Conservation (phyloP, 2,329 filamentous ascomycete genomes). For the Pseudogymnoascus sp. region DNA sequence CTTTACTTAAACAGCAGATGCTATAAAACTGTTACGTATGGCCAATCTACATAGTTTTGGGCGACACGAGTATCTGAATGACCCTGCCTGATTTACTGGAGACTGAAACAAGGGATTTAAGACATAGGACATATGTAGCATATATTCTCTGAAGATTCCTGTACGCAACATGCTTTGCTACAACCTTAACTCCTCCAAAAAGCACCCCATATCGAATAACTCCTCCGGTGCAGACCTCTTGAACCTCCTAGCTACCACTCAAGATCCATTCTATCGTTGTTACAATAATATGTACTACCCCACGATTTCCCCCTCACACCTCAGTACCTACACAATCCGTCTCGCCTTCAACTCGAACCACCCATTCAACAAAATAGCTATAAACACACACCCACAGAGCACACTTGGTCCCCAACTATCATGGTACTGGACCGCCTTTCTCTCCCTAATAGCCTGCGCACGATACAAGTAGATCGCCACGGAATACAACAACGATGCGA, state of each 20-base stretch:
- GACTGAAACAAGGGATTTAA: neutral
- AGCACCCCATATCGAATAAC: neutral
- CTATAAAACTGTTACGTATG: too few species aligned
- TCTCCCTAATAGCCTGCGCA: slow-evolving; percentile 74
- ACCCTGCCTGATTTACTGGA: neutral
- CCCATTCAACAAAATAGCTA: slow-evolving; percentile 74
- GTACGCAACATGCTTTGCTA: neutral
- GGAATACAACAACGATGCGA: slow-evolving; percentile 73
- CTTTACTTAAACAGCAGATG: too few species aligned
- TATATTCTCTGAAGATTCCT: neutral
- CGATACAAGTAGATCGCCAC: slow-evolving; percentile 83
- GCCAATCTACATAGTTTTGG: neutral
- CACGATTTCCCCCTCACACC: neutral
- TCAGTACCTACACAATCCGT: slow-evolving; percentile 40
- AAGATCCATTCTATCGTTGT: slow-evolving; percentile 2
- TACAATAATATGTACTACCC: slow-evolving; percentile 17
- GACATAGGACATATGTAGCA: neutral
- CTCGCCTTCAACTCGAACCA: slow-evolving; percentile 64
- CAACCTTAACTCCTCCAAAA: neutral
- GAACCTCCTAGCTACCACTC: neutral
- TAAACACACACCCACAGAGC: slow-evolving; percentile 67
- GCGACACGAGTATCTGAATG: neutral
- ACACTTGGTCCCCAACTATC: slow-evolving; percentile 79
- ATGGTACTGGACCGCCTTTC: slow-evolving; percentile 84
- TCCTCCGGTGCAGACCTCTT: neutral